A percentile compares a stretch with the other conserved stretches of the same genome.
Conservation (phyloP, 257 asterid genomes). For the Penstemon barbatus region DNA sequence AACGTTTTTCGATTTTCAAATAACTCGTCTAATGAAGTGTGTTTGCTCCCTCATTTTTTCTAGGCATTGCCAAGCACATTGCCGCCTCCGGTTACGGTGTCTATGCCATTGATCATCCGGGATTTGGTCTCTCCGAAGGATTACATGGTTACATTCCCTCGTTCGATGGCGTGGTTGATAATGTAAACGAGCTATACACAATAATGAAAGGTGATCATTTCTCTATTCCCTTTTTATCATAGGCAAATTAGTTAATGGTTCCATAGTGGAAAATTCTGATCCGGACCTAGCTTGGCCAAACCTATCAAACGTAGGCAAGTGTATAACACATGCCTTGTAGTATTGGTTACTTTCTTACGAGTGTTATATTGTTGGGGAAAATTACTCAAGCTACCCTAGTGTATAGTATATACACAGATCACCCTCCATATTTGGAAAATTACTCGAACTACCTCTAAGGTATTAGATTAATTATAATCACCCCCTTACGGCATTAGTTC, state of each 20-base stretch:
- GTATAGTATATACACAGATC: no score
- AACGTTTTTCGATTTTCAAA: neutral
- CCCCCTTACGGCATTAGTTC: no score
- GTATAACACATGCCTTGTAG: no score
- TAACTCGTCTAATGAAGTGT: no score
- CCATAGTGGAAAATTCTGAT: neutral
- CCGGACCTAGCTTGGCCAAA: no score
- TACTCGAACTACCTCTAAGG: no score
- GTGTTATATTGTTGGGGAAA: no score
- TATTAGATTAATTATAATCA: no score
- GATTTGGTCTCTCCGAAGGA: constrained; percentile 96
- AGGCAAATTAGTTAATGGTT: neutral
- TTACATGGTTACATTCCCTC: constrained; percentile 87
- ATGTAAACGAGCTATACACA: constrained; percentile 69
- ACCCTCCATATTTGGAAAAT: no score
- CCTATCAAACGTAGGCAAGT: no score
- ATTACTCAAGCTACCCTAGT: no score
- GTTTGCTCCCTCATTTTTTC: neutral
- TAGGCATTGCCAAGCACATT: constrained; percentile 91
- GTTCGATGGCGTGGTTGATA: constrained; percentile 79
- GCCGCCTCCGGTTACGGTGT: constrained; percentile 91
- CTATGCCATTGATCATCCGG: constrained; percentile 97
- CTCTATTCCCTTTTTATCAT: neutral
- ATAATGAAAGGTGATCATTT: constrained; percentile 70
- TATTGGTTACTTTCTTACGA: no score